Conservation (phyloP, 2,329 filamentous ascomycete species). For the Pseudogymnoascus sp. region DNA sequence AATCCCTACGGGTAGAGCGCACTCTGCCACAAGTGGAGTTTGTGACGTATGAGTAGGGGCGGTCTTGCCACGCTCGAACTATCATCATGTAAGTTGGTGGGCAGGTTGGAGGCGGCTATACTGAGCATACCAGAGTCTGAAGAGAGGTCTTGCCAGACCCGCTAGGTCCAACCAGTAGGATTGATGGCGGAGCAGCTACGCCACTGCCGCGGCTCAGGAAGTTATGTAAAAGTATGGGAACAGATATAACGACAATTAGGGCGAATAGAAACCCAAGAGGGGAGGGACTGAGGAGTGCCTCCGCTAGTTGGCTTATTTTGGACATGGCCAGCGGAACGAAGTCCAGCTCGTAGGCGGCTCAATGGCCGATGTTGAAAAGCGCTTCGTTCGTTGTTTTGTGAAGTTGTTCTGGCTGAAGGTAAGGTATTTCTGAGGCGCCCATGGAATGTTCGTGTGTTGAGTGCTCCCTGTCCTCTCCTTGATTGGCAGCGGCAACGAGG, state of each 20-base stretch:
- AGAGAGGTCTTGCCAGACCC: conserved; percentile 83
- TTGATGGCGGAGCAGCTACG: conserved; percentile 61
- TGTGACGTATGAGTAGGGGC: conserved; percentile 51
- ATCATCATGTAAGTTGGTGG: conserved; percentile 10
- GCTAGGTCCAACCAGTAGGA: conserved; percentile 74
- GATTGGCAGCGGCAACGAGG: not conserved
- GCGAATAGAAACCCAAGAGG: conserved; percentile 57
- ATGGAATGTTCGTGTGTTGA: not conserved
- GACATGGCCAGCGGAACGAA: conserved; percentile 7
- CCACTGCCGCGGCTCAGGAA: conserved; percentile 58
- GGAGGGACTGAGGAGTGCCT: conserved; percentile 52
- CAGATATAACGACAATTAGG: conserved; percentile 57
- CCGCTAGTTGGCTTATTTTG: conserved; percentile 30
- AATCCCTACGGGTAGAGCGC: conserved; percentile 44
- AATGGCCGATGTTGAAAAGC: not conserved
- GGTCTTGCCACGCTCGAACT: conserved; percentile 45
- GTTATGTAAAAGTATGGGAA: conserved; percentile 71
- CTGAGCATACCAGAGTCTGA: conserved; percentile 56
- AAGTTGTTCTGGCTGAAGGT: not conserved
- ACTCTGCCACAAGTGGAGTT: conserved; percentile 45
- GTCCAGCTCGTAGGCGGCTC: not conserved
- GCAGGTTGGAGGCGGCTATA: conserved; percentile 1
- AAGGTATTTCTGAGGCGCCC: not conserved
- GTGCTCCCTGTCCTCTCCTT: not conserved
- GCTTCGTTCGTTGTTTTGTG: not conserved